A percentile compares a stretch with the other conserved stretches of the same genome.
Evolutionary conservation across 768 basidiomycete species (phyloP).

Genomic region (Paxillus ammoniavirescens): DNA sequence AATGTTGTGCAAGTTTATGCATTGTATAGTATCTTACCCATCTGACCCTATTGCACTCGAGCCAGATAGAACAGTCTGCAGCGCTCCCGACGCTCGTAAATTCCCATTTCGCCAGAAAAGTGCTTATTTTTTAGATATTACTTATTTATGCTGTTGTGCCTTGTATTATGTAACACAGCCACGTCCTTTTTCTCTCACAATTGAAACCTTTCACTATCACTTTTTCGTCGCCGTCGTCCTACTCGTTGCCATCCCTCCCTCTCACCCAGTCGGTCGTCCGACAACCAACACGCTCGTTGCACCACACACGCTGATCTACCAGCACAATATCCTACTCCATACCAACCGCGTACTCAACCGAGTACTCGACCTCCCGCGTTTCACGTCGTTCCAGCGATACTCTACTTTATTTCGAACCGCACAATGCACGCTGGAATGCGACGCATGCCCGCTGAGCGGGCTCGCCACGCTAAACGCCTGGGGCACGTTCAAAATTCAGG

Average conservation of each 20-base stretch:
- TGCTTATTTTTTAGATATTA: too few species aligned
- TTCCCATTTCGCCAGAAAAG: too few species aligned
- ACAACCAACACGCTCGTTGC: conserved; percentile 16
- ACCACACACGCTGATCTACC: neutral
- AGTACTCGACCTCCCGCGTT: neutral
- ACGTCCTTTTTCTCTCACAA: too few species aligned
- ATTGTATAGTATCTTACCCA: conserved; percentile 3
- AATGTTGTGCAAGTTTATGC: neutral
- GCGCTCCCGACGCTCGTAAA: too few species aligned
- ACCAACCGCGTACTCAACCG: neutral
- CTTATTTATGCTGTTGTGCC: too few species aligned
- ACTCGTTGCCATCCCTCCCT: neutral
- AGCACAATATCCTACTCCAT: neutral
- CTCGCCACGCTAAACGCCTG: conserved; percentile 30
- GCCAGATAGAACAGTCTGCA: too few species aligned
- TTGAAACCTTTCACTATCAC: too few species aligned
- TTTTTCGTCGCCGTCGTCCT: neutral
- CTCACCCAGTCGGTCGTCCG: neutral
- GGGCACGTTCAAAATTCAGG: conserved; percentile 22
- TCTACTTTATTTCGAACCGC: neutral
- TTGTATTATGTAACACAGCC: too few species aligned
- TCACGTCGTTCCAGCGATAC: neutral
- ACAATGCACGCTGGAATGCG: conserved; percentile 27
- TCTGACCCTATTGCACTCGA: too few species aligned
- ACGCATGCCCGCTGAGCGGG: conserved; percentile 33